Evolutionary conservation across 2,329 filamentous ascomycete genomes (phyloP).

Genomic region (Orbilia blumenaviensis): DNA sequence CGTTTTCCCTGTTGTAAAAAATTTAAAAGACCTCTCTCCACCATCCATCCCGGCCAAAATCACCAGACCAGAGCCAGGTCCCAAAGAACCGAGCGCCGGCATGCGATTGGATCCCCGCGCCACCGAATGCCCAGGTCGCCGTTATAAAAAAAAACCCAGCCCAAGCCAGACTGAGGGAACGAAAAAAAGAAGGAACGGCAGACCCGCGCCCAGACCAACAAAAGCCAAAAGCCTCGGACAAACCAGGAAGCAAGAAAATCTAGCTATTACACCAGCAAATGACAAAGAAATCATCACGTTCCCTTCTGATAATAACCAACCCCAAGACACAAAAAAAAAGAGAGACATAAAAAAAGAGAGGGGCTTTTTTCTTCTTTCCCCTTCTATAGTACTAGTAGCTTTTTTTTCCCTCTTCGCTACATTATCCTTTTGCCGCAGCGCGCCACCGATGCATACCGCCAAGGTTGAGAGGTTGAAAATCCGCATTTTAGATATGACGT

Average conservation of each 20-base stretch:
- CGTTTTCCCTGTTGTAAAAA: no score
- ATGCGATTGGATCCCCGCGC: neutral
- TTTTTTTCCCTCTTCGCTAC: neutral
- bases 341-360: no score
- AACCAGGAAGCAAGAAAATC: neutral
- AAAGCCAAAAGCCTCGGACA: neutral
- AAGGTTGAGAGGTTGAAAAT: slow-evolving; percentile 11
- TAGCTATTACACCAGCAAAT: slow-evolving; percentile 45
- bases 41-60: neutral
- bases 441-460: slow-evolving; percentile 38
- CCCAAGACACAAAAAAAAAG: neutral
- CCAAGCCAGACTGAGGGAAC: no score
- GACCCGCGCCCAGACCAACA: no score
- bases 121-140: slow-evolving; percentile 30
- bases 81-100: neutral
- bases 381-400: no score
- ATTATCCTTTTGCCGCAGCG: slow-evolving; percentile 10
- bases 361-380: neutral
- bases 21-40: no score
- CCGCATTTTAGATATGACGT: slow-evolving; percentile 36
- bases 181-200: no score
- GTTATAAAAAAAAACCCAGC: slow-evolving; percentile 25
- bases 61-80: neutral
- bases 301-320: no score
- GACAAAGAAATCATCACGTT: slow-evolving; percentile 35